Evolutionary conservation across 75 land plant species (phyloP), one percentile per base, ranked within the genome.

Genomic region (Selaginella tamariscina): DNA sequence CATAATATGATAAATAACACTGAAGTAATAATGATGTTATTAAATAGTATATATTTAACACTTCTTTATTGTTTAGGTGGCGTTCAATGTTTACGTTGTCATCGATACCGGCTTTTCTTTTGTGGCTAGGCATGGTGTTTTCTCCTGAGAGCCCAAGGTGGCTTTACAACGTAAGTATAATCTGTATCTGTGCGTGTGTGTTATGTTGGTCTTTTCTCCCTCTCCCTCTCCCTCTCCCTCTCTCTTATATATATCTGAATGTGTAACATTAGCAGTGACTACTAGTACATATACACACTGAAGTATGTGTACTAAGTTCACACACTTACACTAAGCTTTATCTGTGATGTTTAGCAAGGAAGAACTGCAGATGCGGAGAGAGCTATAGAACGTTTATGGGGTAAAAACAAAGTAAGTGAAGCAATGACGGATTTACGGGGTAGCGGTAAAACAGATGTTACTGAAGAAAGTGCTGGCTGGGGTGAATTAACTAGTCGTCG

Each of bases 121-220:
- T 94, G 84, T 85, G 85, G n/a, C n/a, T 94, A 31, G 98, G 98
- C 44, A 94, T 94, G 98, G 74, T 78, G 9, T 77, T 89, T 70
- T 82, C 81, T 67, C 98, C 98, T 31, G 98, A 94, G 70, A 94
- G 98, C 44, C 98, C 98, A 27, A 82, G 96, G 1, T 94, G 98
- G 98, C 96, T 94, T 24, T 83, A 85, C 82, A 85, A 89, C 88
- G 98, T 94, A 64, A 24, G 72, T 26, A 27, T 1, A 59, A 26
- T 1, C 1, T 1, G 1, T 0, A 33, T 66, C n/a, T 21, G 0
- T 57, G 54, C 29, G 56, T 56, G 9, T 24, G 27, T 26, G n/a
- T 24, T 63, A 9, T 30, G 13, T 70, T 70, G 67, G 26, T 49
- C 26, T 22, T 31, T n/a, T 18, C 44, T 66, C 49, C n/a, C n/a